phyloP scores from a whole-genome alignment of 306 rosid genomes.

The Trichosanthes truncata region DNA sequence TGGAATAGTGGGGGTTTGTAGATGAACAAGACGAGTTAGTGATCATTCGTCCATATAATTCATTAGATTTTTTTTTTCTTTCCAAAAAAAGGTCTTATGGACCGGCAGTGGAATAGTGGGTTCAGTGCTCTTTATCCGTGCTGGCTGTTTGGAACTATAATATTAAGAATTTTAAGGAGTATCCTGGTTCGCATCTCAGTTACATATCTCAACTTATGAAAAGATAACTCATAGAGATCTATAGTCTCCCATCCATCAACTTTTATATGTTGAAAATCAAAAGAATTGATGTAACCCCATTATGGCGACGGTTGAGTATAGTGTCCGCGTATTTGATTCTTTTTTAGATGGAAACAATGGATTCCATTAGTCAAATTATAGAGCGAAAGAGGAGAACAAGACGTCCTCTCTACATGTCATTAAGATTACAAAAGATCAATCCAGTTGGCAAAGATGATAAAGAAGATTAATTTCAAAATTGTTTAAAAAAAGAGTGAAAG shows the following conservation, averaged over 20 bases:
- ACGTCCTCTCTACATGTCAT: background rate
- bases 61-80: background rate
- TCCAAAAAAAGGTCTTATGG: background rate
- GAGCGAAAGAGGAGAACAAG: background rate
- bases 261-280: background rate
- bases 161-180: background rate
- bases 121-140: background rate
- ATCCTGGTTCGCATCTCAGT: background rate
- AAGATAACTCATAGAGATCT: background rate
- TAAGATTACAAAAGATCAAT: background rate
- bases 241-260: background rate
- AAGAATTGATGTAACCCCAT: background rate
- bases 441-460: background rate
- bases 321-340: background rate
- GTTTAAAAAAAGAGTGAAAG: background rate
- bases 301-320: background rate
- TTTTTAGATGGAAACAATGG: background rate
- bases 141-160: background rate
- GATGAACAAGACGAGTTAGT: background rate
- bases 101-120: background rate
- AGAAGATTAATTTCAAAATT: background rate
- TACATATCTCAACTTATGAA: background rate
- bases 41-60: background rate
- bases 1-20: background rate
- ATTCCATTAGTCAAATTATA: background rate